Percentiles rank a stretch among this genome's conserved stretches.
Conservation (phyloP, 2,329 filamentous ascomycete genomes). For the Chaetomium sp. region DNA sequence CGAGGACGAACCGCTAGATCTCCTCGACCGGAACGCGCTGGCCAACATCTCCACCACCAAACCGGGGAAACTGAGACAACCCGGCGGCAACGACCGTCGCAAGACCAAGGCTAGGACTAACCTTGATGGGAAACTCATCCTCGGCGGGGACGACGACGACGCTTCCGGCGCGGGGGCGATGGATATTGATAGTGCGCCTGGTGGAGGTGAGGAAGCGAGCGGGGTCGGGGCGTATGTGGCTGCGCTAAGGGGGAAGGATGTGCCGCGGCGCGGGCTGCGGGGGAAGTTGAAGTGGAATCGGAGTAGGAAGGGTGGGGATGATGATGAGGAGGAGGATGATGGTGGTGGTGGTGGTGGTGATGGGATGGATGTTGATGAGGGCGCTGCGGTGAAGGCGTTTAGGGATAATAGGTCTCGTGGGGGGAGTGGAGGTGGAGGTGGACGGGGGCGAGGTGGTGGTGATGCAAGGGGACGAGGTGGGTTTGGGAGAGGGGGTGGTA, state of each 20-base stretch:
- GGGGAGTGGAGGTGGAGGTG: slow-evolving; percentile 1
- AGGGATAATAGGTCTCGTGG: slow-evolving; percentile 32
- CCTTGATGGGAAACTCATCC: slow-evolving; percentile 72
- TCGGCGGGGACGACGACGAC: slow-evolving; percentile 52
- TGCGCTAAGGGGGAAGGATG: slow-evolving; percentile 61
- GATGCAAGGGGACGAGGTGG: slow-evolving; percentile 2
- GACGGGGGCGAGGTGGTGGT: not conserved
- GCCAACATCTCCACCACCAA: slow-evolving; percentile 91
- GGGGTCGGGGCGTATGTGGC: slow-evolving; percentile 65
- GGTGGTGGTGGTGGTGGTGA: slow-evolving; percentile 37
- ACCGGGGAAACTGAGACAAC: slow-evolving; percentile 59
- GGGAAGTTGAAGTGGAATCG: slow-evolving; percentile 63
- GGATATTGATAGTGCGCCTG: slow-evolving; percentile 45
- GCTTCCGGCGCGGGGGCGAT: slow-evolving; percentile 44
- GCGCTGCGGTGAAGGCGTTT: slow-evolving; percentile 39
- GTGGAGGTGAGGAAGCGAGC: slow-evolving; percentile 36
- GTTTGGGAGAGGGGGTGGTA: slow-evolving; percentile 7
- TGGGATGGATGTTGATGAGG: slow-evolving; percentile 37
- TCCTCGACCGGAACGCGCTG: slow-evolving; percentile 81
- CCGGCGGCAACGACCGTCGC: slow-evolving; percentile 39
- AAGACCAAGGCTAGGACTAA: slow-evolving; percentile 62
- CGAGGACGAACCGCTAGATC: slow-evolving; percentile 88
- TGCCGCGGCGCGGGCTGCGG: slow-evolving; percentile 56
- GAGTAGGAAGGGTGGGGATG: slow-evolving; percentile 44
- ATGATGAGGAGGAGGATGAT: slow-evolving; percentile 34